Conservation (phyloP, 1,284 basidiomycete species). For the Cutaneotrichosporon sp. region DNA sequence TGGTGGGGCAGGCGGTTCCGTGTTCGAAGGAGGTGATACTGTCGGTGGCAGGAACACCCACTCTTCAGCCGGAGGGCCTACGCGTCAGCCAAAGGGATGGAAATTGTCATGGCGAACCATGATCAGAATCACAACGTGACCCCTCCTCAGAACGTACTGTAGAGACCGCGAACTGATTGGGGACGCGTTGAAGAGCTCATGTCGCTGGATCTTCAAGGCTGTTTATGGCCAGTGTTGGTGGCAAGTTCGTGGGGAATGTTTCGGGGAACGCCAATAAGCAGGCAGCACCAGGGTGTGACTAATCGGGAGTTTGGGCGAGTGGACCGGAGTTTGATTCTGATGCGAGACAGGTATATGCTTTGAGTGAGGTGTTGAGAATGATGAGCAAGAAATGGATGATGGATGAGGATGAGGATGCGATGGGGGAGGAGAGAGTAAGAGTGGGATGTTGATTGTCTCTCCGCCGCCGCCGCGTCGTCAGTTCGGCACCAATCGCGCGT, state of each 20-base stretch:
- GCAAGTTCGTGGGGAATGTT: background rate
- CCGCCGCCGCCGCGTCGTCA: background rate
- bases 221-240: background rate
- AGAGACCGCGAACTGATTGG: conserved; percentile 25
- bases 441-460: background rate
- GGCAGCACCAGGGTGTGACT: too few relatives aligned
- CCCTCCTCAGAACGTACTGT: conserved; percentile 19
- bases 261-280: background rate
- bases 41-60: conserved; percentile 50
- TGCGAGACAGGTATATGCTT: too few relatives aligned
- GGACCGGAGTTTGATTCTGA: too few relatives aligned
- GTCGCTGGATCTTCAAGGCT: background rate
- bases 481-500: conserved; percentile 14
- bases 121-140: too few relatives aligned
- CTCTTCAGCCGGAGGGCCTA: conserved; percentile 48
- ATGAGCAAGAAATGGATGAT: too few relatives aligned
- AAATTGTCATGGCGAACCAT: too few relatives aligned
- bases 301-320: too few relatives aligned
- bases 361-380: too few relatives aligned
- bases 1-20: conserved; percentile 26
- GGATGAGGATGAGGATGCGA: too few relatives aligned
- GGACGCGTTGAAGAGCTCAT: conserved; percentile 23
- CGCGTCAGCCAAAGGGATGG: conserved; percentile 10
- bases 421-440: too few relatives aligned
- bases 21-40: conserved; percentile 31